These are phyloP conservation scores for Paraconiothyrium sp. DNA, from an alignment of 2,329 filamentous ascomycete species.

Conservation along the genomic window DNA sequence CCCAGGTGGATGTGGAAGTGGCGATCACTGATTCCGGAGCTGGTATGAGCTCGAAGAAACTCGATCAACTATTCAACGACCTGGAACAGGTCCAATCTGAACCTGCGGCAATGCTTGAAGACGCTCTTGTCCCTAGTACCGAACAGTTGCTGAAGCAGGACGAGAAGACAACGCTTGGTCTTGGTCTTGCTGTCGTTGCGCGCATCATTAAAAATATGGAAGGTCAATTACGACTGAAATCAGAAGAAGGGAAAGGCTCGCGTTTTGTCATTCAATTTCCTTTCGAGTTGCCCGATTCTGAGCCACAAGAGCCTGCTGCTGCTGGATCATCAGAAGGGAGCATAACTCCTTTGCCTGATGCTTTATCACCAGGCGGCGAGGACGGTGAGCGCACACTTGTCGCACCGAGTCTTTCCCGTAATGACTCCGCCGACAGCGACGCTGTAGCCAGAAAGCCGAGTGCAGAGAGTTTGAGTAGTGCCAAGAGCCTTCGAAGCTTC, in stretches of 20 bases:
- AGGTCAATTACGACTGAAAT: slow-evolving; percentile 84
- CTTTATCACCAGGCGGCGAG: slow-evolving; percentile 18
- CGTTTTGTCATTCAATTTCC: slow-evolving; percentile 82
- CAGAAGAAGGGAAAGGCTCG: slow-evolving; percentile 82
- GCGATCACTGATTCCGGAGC: slow-evolving; percentile 78
- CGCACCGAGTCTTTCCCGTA: slow-evolving; percentile 43
- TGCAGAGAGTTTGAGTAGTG: slow-evolving; percentile 61
- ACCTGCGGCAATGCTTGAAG: slow-evolving; percentile 37
- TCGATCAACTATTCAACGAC: slow-evolving; percentile 70
- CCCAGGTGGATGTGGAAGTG: slow-evolving; percentile 75
- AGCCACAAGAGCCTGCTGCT: slow-evolving; percentile 18
- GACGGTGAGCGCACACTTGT: slow-evolving; percentile 71
- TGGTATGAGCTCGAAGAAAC: slow-evolving; percentile 67
- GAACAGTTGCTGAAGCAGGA: slow-evolving; percentile 40
- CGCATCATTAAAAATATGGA: slow-evolving; percentile 90
- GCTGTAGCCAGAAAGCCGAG: slow-evolving; percentile 36
- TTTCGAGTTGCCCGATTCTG: slow-evolving; percentile 70
- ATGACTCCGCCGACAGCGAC: slow-evolving; percentile 27
- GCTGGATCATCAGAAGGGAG: slow-evolving; percentile 29
- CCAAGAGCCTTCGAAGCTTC: slow-evolving; percentile 57
- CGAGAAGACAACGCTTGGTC: slow-evolving; percentile 69
- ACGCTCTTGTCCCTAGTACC: slow-evolving; percentile 42
- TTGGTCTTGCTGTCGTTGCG: slow-evolving; percentile 89
- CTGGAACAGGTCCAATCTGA: slow-evolving; percentile 69
- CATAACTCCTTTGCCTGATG: slow-evolving; percentile 32